Percentiles rank a stretch among this genome's conserved stretches.
Conservation (phyloP, 257 asterid genomes). For the Solanum appendiculatum region DNA sequence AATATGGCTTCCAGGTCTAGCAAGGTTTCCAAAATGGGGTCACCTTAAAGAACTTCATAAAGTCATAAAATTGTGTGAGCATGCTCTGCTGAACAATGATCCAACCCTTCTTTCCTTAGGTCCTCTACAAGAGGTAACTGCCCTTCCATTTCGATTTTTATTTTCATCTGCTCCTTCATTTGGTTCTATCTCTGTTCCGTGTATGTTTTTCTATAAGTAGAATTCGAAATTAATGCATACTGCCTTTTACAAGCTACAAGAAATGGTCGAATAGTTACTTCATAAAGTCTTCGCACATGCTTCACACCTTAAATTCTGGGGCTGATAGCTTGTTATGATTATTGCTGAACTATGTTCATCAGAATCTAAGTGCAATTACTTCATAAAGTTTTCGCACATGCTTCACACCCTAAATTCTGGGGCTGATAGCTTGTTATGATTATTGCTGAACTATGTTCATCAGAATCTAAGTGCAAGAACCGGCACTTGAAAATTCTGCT, state of each 20-base stretch:
- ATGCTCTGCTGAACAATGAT: slow-evolving; percentile 48
- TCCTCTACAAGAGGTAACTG: slow-evolving; percentile 64
- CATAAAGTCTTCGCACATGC: not conserved
- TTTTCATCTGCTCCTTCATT: not conserved
- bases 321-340: not conserved
- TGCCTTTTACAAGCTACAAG: not conserved
- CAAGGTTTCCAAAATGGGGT: slow-evolving; percentile 88
- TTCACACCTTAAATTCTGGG: not conserved
- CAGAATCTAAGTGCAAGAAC: not conserved
- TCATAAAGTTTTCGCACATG: too few relatives aligned
- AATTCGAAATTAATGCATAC: not conserved
- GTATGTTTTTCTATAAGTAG: not conserved
- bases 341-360: not conserved
- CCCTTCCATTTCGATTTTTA: not conserved
- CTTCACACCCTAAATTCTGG: not conserved
- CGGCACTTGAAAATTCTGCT: not conserved
- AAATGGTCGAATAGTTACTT: not conserved
- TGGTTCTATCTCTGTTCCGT: not conserved
- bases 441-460: not conserved
- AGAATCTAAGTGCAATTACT: not conserved
- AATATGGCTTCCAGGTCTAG: slow-evolving; percentile 51
- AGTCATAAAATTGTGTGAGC: slow-evolving; percentile 70
- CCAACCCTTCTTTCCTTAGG: slow-evolving; percentile 45
- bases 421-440: not conserved
- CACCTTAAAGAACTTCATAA: slow-evolving; percentile 87